Conservation (phyloP, 306 rosid species). For the Dryas alaskensis region DNA sequence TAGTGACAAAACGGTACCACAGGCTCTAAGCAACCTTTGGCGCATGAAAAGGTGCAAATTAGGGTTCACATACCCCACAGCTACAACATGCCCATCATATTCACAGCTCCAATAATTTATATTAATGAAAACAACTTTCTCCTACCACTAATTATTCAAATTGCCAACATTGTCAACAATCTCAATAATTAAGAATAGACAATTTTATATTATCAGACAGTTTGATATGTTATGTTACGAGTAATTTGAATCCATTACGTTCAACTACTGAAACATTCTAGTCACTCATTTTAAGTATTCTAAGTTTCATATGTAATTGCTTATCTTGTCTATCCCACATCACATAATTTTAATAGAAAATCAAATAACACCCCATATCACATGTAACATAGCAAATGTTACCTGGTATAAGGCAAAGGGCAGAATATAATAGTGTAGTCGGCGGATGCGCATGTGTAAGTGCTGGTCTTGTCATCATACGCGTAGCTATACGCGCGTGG, state of each 20-base stretch:
- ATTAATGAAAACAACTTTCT: neutral
- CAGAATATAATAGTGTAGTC: conserved; percentile 76
- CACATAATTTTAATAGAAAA: too few relatives aligned
- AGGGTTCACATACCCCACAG: neutral
- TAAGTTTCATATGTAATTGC: too few relatives aligned
- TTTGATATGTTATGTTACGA: neutral
- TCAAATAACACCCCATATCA: neutral
- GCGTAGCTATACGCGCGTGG: conserved; percentile 99
- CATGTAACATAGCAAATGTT: neutral
- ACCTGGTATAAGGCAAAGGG: conserved; percentile 87
- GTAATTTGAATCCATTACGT: too few relatives aligned
- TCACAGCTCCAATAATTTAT: neutral
- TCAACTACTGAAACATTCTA: too few relatives aligned
- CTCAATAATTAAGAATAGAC: neutral
- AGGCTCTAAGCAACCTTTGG: neutral
- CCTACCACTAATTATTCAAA: too few relatives aligned
- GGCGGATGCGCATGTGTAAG: conserved; percentile 81
- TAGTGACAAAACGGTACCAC: neutral
- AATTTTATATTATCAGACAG: neutral
- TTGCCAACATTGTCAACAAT: too few relatives aligned
- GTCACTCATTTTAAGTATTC: too few relatives aligned
- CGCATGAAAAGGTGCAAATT: conserved; percentile 2
- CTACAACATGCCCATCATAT: neutral
- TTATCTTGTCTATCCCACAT: too few relatives aligned
- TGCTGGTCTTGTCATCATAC: conserved; percentile 90